These are phyloP conservation scores for Trichaptum fuscoviolaceum DNA, from an alignment of 768 basidiomycete species.

Conservation along the genomic window DNA sequence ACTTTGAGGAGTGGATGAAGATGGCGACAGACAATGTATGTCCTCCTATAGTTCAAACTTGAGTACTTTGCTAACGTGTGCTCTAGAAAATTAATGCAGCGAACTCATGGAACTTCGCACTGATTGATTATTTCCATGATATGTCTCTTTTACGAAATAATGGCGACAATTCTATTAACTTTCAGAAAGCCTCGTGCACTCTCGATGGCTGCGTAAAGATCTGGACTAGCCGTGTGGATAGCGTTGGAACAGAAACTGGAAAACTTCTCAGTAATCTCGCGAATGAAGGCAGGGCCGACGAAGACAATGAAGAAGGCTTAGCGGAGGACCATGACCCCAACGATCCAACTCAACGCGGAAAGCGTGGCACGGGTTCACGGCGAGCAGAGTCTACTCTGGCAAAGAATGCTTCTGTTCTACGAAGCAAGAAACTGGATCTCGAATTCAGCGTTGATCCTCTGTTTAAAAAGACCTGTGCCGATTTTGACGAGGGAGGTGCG, in stretches of 20 bases:
- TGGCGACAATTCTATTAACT: slow-evolving; percentile 95
- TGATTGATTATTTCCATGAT: slow-evolving; percentile 99
- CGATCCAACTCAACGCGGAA: slow-evolving; percentile 55
- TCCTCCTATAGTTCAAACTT: slow-evolving; percentile 10
- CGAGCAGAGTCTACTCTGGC: slow-evolving; percentile 83
- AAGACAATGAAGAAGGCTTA: slow-evolving; percentile 52
- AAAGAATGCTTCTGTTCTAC: slow-evolving; percentile 73
- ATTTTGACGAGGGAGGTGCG: slow-evolving; percentile 98
- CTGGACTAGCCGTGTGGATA: slow-evolving; percentile 97
- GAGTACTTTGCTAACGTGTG: slow-evolving; percentile 13
- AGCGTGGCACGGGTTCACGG: slow-evolving; percentile 39
- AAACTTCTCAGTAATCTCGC: slow-evolving; percentile 89
- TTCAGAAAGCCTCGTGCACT: slow-evolving; percentile 96
- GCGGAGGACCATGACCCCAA: slow-evolving; percentile 54
- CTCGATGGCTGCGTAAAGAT: slow-evolving; percentile 99
- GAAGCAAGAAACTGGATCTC: slow-evolving; percentile 89
- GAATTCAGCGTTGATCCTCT: slow-evolving; percentile 96
- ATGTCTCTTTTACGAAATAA: slow-evolving; percentile 93
- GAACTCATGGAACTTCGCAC: slow-evolving; percentile 96
- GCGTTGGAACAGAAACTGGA: slow-evolving; percentile 93
- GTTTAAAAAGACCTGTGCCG: slow-evolving; percentile 95
- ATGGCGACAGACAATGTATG: slow-evolving; percentile 97
- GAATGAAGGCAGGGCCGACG: slow-evolving; percentile 52
- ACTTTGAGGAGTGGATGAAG: slow-evolving; percentile 99
- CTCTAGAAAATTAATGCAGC: slow-evolving; percentile 94